Conservation (phyloP, 768 basidiomycete species). For the Leucogyrophana mollusca region DNA sequence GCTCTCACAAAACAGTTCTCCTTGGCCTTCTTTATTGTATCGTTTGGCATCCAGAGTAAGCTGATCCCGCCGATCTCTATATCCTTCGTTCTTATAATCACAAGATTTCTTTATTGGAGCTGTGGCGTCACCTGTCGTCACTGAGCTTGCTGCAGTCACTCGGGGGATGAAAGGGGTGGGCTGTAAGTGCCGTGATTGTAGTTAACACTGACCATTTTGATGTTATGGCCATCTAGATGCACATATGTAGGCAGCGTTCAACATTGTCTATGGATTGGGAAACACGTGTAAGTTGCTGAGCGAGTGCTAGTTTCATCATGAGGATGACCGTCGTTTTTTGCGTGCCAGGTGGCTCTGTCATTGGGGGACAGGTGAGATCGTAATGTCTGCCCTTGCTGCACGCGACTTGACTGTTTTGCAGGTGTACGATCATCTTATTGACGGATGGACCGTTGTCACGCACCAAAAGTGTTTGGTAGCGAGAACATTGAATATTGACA, state of each 20-base stretch:
- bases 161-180: constrained; percentile 33
- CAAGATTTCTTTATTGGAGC: constrained; percentile 32
- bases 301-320: not conserved
- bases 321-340: not conserved
- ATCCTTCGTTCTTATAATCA: not conserved
- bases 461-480: no score
- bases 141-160: constrained; percentile 35
- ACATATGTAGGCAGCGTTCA: constrained; percentile 40
- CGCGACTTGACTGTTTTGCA: no score
- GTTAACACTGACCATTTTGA: not conserved
- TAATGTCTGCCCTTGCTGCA: no score
- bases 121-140: constrained; percentile 31
- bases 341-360: constrained; percentile 33
- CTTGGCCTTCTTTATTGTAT: constrained; percentile 31
- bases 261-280: constrained; percentile 36
- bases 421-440: no score
- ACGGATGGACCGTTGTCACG: no score
- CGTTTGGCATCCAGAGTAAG: constrained; percentile 32
- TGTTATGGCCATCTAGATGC: constrained; percentile 24
- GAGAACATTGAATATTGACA: no score
- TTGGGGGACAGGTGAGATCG: constrained; percentile 33
- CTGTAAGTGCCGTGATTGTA: constrained; percentile 21
- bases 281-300: constrained; percentile 24
- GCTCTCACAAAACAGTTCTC: constrained; percentile 25
- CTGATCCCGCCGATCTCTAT: not conserved